These are phyloP conservation scores for Hyaloscypha finlandica DNA, from an alignment of 495 filamentous ascomycete species.

Conservation along the genomic window DNA sequence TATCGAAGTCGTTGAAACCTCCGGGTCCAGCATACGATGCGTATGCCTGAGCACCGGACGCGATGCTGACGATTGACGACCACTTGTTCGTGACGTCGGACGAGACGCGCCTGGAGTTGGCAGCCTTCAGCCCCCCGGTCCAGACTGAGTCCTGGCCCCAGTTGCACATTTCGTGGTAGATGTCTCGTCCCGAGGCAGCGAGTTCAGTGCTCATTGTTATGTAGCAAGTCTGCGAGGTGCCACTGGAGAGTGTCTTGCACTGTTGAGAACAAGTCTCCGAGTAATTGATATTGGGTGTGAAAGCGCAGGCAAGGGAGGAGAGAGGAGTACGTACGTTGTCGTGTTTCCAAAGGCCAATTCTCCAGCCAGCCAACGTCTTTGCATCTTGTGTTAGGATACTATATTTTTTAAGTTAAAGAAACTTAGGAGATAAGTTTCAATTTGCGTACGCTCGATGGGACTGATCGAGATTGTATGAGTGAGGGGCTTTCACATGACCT, in stretches of 20 bases:
- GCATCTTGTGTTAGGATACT: conserved; percentile 17
- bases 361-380: conserved; percentile 13
- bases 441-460: too few species aligned
- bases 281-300: not conserved
- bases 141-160: conserved; percentile 32
- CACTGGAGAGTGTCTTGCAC: conserved; percentile 5
- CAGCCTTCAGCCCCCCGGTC: conserved; percentile 14
- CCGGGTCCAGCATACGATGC: conserved; percentile 3
- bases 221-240: conserved; percentile 16
- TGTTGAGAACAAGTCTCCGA: not conserved
- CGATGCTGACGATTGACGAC: conserved; percentile 11
- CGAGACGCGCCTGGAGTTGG: conserved; percentile 16
- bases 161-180: conserved; percentile 39
- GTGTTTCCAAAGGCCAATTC: conserved; percentile 19
- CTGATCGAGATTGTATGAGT: too few species aligned
- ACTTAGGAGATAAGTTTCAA: too few species aligned
- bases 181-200: conserved; percentile 30
- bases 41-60: not conserved
- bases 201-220: conserved; percentile 38
- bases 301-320: not conserved
- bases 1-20: conserved; percentile 25
- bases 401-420: too few species aligned
- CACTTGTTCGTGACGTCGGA: conserved; percentile 20
- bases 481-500: too few species aligned
- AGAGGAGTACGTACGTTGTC: conserved; percentile 6